Evolutionary conservation across 192 early-diverging fungal genomes (phyloP), one percentile per base, ranked within the genome.

Genomic region (Rhizophagus clarus): DNA sequence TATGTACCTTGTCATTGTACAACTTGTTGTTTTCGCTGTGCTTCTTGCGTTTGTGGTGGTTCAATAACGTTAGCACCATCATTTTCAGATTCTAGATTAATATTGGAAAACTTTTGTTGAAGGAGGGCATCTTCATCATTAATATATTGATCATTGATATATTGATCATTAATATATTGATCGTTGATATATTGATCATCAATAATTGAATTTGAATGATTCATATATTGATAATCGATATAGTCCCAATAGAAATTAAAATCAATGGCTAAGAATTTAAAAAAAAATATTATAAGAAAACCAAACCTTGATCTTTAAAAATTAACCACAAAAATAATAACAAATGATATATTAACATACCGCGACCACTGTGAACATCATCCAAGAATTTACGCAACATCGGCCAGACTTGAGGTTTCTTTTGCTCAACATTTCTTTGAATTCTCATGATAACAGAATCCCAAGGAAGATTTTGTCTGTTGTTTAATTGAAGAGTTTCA

Each of bases 381-480:
- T 84, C 73, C 47, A 86, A 80, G 61, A 86, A 86, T 1, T 69
- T 78, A 17, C 82, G 67, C 29, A 86, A 74, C 24, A 71, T 81
- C 11, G 45, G 20, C 85, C 85, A 86, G 0, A 69, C 80, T 3
- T 74, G 47, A 1, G 85, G 85, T 67, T 84, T 84, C 45, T 83
- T 84, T 17, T 67, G 73, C 8, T 72, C 8, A 10, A 82, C 68
- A 22, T 81, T 64, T 9, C 61, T 26, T 66, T 83, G 78, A 72
- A 86, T 84, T 67, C 80, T 81, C 31, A 26, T 51, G 4, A 84
- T 76, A 28, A 86, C 82, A 7, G 80, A 42, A 10, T 86, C 74
- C 85, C 85, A 86, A 1, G 85, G 80, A 62, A 86, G 69, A 76
- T 86, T 86, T 74, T 84, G 79, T 8, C 77, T 79, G 77, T 86